Evolutionary conservation across 2,329 filamentous ascomycete species (phyloP), one percentile per base, ranked within the genome.

Genomic region (Penicillium corylophilum): DNA sequence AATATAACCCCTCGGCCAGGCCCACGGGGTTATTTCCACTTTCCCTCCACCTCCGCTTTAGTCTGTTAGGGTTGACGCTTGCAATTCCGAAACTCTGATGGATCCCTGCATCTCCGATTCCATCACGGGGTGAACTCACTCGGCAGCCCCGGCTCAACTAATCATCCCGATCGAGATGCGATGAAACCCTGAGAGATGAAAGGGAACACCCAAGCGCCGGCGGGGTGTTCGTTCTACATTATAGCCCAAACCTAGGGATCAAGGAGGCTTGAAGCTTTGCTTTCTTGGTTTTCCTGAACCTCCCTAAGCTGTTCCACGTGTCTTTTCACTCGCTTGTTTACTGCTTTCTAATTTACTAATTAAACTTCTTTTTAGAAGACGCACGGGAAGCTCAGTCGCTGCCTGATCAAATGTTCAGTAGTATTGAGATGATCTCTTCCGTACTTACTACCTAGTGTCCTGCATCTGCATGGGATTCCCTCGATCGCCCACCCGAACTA

Each of bases 161-260:
- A 5, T 10, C 18, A 18, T 23, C 38, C 54, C 53, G 43, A 46
- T 39, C 20, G 22, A 20, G 26, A 33, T 33, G 33, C 20, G 44
- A 47, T 46, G 42, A 47, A 55, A 51, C 45, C 15, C 20, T 31
- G 38, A 46, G 31, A 49, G 46, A 49, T 49, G 48, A 56, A 49
- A 35, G 15, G 48, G 42, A 51, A 46, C 35, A 29, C 28, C 33
- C 44, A 53, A 51, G 44, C 51, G 44, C 48, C 42, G 31, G 29
- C 24, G 15, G 24, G 36, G 23, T 20, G 10, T 12, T 26, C 22
- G 7, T 28, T 22, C 22, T 38, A 20, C 16, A 7, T 9, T 38
- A 20, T 16, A 13, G 2, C 13, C 3, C 16, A 7, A 24, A 4
- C 4, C 23, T 24, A 7, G 7, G 7, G 23, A 7, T 7, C 7